Base-by-base conservation (phyloP, 805 yeast genomes). In the Vanderwaltozyma polyspora region DNA sequence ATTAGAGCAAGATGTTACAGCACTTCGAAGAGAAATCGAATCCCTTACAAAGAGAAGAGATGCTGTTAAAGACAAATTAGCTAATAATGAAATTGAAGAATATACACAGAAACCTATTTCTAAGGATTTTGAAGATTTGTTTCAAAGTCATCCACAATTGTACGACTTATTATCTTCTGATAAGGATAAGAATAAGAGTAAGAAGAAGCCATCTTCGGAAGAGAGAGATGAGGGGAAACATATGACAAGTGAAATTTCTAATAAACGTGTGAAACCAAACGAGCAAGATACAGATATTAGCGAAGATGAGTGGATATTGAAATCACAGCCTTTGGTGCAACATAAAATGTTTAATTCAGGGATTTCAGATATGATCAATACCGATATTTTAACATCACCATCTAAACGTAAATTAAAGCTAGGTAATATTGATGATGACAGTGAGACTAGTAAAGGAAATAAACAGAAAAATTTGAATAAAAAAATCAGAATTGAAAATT, bases 1-100 rank as follows among this genome's bases (percentile, higher is more conserved):
- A 10, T 37, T 58, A 6, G 51, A 53, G 34, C 62, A 60, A 29
- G 67, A 63, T 41, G 57, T 57, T 14, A 51, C 49, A 2, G 55
- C 67, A 3, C 35, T 63, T 14, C 51, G 46, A 34, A 49, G 43
- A 28, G 67, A 63, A 36, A 55, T 48, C 34, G 35, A 43, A 25
- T 26, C 47, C 40, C 19, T 41, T 6, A 35, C 32, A 3, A 28
- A 34, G n/a, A 44, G 38, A 27, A 38, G 46, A n/a, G 31, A 35
- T 23, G 31, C 27, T 5, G 18, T 51, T 13, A 39, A 41, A 25
- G 28, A 28, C 1, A 32, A 37, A 15, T 28, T 39, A 14, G 22
- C 25, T 19, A 29, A 35, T 18, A 33, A 36, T 26, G 38, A 37
- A 5, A 33, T 12, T 18, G 36, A 36, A 25, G 38, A 41, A 3